Evolutionary conservation across 768 basidiomycete species (phyloP).

Genomic region (Polyporus arcularius): DNA sequence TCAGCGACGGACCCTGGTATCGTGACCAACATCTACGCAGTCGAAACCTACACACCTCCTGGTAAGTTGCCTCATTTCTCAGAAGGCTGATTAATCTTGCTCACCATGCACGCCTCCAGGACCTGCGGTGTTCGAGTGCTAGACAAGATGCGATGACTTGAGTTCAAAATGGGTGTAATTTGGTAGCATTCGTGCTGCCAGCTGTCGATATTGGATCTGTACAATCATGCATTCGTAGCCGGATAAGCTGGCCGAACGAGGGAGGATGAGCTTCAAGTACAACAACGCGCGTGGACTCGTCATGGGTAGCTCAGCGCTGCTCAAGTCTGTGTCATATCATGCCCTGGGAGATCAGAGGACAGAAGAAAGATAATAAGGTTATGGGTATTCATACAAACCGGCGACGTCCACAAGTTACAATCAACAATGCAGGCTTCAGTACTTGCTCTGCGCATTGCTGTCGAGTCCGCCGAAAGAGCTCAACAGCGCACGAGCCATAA

Average conservation of each 20-base stretch:
- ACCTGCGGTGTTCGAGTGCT: slow-evolving; percentile 17
- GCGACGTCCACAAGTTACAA: background rate
- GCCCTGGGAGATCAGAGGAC: background rate
- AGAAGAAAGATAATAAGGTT: slow-evolving; percentile 12
- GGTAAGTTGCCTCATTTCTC: slow-evolving; percentile 9
- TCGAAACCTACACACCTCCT: slow-evolving; percentile 30
- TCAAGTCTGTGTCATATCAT: too few relatives aligned
- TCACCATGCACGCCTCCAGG: background rate
- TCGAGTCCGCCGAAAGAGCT: slow-evolving; percentile 7
- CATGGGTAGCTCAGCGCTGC: too few relatives aligned
- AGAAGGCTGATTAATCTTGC: background rate
- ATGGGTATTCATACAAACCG: slow-evolving; percentile 16
- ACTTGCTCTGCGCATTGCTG: slow-evolving; percentile 15
- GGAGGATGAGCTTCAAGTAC: too few relatives aligned
- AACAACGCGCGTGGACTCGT: too few relatives aligned
- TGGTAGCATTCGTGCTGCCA: too few relatives aligned
- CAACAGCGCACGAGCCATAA: slow-evolving; percentile 10
- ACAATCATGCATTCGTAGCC: too few relatives aligned
- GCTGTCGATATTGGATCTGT: too few relatives aligned
- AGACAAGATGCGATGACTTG: background rate
- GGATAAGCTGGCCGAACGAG: too few relatives aligned
- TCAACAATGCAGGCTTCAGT: background rate
- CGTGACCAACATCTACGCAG: slow-evolving; percentile 33
- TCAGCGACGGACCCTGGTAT: slow-evolving; percentile 34
- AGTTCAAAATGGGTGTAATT: too few relatives aligned